Evolutionary conservation across 2,329 filamentous ascomycete species (phyloP), one percentile per base, ranked within the genome.

Genomic region (Fulvia fulva): DNA sequence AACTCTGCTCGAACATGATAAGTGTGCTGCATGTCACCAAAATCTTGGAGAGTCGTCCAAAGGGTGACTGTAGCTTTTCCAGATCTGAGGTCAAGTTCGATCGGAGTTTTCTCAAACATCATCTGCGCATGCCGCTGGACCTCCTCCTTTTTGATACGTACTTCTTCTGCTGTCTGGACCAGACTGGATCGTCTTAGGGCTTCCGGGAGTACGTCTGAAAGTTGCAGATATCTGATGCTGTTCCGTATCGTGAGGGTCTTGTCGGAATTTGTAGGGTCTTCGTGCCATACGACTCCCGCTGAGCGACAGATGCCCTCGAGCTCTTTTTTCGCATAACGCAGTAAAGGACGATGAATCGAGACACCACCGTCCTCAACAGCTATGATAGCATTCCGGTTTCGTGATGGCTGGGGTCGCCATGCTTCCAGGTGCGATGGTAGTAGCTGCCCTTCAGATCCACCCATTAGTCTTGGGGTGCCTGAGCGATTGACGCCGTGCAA

Each of bases 251-350:
- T 96, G 58, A 95, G 75, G 0, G 87, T 91, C 8, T 79, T 81
- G 67, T 97, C 88, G 16, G 79, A 73, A 69, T 99, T 99, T 1
- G 92, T 97, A 44, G 79, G 76, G 71, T 99, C 94, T 70, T 94
- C 90, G 62, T 91, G 89, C 88, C 90, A 97, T 0, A 77, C 75
- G 9, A 95, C 76, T 0, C 79, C 74, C 63, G 86, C 81, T n/a
- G 81, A 78, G 60, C 86, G 73, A 68, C 93, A 97, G 0, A 90
- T 91, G 1, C 85, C 83, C 45, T 87, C 80, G n/a, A 97, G 79
- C 34, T 87, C 79, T 52, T 84, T 80, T 75, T 97, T 95, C 59
- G 81, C 77, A 68, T 92, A 91, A 8, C 72, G 71, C 7, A 95
- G 76, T 50, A 94, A 74, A 3, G 90, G 90, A 7, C 90, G 83